Percentiles rank a stretch among this genome's conserved stretches.
Evolutionary conservation across 2,329 filamentous ascomycete species (phyloP).

Genomic region (Zopfia rhizophila): DNA sequence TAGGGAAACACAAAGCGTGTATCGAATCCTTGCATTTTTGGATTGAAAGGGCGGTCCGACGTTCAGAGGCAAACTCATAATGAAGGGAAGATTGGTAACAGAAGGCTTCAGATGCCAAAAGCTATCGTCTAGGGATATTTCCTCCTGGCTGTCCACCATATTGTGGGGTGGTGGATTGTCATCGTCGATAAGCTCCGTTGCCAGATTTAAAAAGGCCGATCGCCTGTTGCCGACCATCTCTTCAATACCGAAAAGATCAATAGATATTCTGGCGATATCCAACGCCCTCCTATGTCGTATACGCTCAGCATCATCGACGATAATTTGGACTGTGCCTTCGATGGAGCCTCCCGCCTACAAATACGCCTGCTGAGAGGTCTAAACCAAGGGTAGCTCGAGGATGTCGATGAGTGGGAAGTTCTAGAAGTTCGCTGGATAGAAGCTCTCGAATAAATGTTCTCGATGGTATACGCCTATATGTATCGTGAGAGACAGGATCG

Average conservation of each 20-base stretch:
- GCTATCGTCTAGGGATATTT: slow-evolving; percentile 48
- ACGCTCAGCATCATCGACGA: slow-evolving; percentile 59
- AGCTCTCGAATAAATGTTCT: slow-evolving; percentile 61
- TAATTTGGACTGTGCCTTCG: slow-evolving; percentile 61
- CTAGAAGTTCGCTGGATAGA: slow-evolving; percentile 60
- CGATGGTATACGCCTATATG: slow-evolving; percentile 56
- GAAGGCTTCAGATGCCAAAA: slow-evolving; percentile 64
- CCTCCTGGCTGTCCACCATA: slow-evolving; percentile 59
- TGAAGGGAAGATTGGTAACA: slow-evolving; percentile 60
- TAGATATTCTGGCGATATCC: slow-evolving; percentile 60
- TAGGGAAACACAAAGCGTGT: slow-evolving; percentile 60
- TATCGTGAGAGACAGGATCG: slow-evolving; percentile 56
- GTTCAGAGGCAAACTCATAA: slow-evolving; percentile 63
- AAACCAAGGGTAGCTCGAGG: slow-evolving; percentile 61
- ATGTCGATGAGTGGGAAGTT: slow-evolving; percentile 61
- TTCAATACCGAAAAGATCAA: slow-evolving; percentile 64
- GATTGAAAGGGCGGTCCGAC: slow-evolving; percentile 66
- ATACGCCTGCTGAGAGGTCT: slow-evolving; percentile 62
- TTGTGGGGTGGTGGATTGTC: slow-evolving; percentile 61
- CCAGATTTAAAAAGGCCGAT: slow-evolving; percentile 62
- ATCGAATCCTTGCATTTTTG: slow-evolving; percentile 62
- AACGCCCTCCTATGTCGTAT: slow-evolving; percentile 56
- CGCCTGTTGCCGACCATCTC: slow-evolving; percentile 59
- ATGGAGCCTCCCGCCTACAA: slow-evolving; percentile 66
- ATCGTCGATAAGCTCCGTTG: slow-evolving; percentile 62